A percentile compares a stretch with the other conserved stretches of the same genome.
phyloP scores from a whole-genome alignment of 2,329 filamentous ascomycete species.

The Ophiostoma quercus region DNA sequence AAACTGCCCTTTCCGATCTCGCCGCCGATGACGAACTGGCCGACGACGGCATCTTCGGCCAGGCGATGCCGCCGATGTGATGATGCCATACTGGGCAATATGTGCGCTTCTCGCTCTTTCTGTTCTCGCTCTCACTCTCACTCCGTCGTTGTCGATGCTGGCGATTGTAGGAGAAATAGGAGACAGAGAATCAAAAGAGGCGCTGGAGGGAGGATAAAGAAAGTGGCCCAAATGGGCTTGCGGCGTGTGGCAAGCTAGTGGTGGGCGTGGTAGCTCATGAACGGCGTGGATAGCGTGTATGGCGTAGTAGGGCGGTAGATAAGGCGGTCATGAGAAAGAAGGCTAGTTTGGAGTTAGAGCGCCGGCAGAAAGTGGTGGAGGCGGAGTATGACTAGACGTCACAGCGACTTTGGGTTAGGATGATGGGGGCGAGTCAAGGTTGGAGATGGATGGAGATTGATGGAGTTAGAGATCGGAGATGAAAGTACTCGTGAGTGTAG shows the following conservation, averaged over 20 bases:
- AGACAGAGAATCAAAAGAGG: constrained; percentile 6
- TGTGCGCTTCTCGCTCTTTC: constrained; percentile 4
- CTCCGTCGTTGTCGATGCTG: neutral
- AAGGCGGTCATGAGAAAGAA: constrained; percentile 26
- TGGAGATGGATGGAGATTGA: neutral
- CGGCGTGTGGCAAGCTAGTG: constrained; percentile 21
- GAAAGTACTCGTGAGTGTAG: neutral
- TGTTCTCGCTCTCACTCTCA: neutral
- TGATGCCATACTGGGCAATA: constrained; percentile 24
- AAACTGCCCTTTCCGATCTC: constrained; percentile 98
- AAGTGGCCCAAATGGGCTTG: constrained; percentile 25
- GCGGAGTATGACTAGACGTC: constrained; percentile 2
- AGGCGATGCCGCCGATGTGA: constrained; percentile 23
- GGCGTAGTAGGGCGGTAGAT: constrained; percentile 19
- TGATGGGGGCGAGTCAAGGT: neutral
- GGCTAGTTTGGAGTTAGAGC: constrained; percentile 8
- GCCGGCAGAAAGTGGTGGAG: constrained; percentile 6
- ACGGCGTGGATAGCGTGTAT: constrained; percentile 19
- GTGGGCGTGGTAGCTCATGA: constrained; percentile 23
- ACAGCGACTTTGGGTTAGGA: neutral
- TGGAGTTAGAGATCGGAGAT: neutral
- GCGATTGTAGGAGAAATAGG: neutral
- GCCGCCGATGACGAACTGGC: constrained; percentile 31
- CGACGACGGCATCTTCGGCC: constrained; percentile 27
- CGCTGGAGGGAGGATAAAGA: constrained; percentile 10